Base-by-base conservation (phyloP, 1,284 basidiomycete species). In the Ceratobasidium sp. region DNA sequence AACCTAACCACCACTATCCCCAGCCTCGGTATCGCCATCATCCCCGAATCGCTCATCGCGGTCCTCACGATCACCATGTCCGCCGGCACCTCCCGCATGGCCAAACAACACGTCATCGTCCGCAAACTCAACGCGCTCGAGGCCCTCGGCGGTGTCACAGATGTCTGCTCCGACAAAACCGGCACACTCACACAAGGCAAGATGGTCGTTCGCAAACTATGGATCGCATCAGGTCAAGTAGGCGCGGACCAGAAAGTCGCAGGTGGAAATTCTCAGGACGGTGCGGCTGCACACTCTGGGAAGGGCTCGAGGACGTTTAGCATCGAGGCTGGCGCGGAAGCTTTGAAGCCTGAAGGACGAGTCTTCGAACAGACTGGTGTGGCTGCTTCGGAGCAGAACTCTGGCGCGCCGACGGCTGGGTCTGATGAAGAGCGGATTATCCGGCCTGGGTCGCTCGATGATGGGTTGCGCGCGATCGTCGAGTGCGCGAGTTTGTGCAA, bases 121-220 rank as follows among this genome's bases (percentile, higher is more conserved):
- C 89, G 89, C 78, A 85, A 85, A 74, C 81, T 89, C 70, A 85
- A 87, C 59, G 88, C 87, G 0, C 86, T 88, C 75, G 88, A 84
- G 79, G 88, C 88, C 0, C 83, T 89, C 5, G 88, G 88, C 0
- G 83, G 83, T 47, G 87, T 89, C 75, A 84, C 84, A 38, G 85
- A 88, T 44, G 76, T 88, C 54, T 86, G 85, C 77, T 85, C 85
- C 2, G 87, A 88, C 80, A 88, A 88, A 84, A 86, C 85, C 5
- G 85, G 89, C 9, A 90, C 81, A 21, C 79, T 83, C 72, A 85
- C 82, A 0, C 80, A 83, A 26, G 83, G 83, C 64, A 84, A 82
- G 76, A 81, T 81, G 81, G 81, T 78, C n/a, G 67, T 71, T n/a
- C 67, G 55, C 28, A 58, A 52, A 21, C 54, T 72, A 9, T 72